Conservation (phyloP, 2,329 filamentous ascomycete genomes). For the Diaporthe caulivora region DNA sequence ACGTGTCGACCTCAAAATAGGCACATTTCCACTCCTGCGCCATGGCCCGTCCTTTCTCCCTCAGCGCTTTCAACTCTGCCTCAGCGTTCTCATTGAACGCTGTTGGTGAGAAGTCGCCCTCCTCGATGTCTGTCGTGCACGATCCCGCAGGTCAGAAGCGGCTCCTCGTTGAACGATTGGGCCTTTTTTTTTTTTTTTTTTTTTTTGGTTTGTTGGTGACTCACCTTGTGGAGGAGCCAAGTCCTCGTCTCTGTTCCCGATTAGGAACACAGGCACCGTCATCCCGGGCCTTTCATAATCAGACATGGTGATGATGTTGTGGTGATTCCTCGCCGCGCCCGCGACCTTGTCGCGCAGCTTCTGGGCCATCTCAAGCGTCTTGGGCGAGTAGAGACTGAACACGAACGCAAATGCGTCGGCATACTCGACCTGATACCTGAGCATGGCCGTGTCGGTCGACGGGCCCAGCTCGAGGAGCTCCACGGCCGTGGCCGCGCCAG, state of each 20-base stretch:
- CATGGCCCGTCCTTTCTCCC: conserved; percentile 37
- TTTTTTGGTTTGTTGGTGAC: too few relatives aligned
- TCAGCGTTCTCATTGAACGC: conserved; percentile 36
- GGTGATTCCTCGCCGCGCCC: conserved; percentile 37
- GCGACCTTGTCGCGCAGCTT: conserved; percentile 38
- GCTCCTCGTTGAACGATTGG: too few relatives aligned
- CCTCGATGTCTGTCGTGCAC: conserved; percentile 31
- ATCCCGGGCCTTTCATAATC: conserved; percentile 38
- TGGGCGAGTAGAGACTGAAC: conserved; percentile 39
- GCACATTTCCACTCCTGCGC: conserved; percentile 39
- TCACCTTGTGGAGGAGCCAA: conserved; percentile 39
- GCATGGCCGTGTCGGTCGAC: conserved; percentile 39
- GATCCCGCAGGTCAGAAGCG: conserved; percentile 15
- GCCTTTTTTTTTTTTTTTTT: too few relatives aligned
- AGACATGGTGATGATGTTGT: conserved; percentile 40
- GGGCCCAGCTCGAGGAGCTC: conserved; percentile 40
- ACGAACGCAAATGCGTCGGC: conserved; percentile 40
- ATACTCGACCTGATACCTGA: conserved; percentile 40
- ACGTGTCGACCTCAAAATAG: conserved; percentile 40
- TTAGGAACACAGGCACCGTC: conserved; percentile 39
- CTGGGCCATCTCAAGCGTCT: conserved; percentile 38
- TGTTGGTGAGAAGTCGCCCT: conserved; percentile 35
- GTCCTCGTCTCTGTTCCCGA: conserved; percentile 39
- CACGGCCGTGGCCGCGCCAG: conserved; percentile 33
- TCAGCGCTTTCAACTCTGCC: conserved; percentile 39